These are phyloP conservation scores for sunflower (Helianthus annuus) DNA, from an alignment of 129 eudicot species.

Conservation along the genomic window HanXRQr2.0-SUNRISE NC_035445.2:85958389-85958888, in stretches of 20 bases:
- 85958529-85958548: slow-evolving; percentile 91
- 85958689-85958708: too few relatives aligned
- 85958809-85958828: too few relatives aligned
- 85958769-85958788: too few relatives aligned
- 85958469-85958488: slow-evolving; percentile 99
- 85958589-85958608: slow-evolving; percentile 92
- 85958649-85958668: neutral
- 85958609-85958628: slow-evolving; percentile 79
- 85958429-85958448: neutral
- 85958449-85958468: slow-evolving; percentile 28
- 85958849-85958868: too few relatives aligned
- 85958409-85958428: neutral
- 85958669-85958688: neutral
- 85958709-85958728: too few relatives aligned
- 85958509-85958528: slow-evolving; percentile 89
- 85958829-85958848: too few relatives aligned
- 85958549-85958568: slow-evolving; percentile 95
- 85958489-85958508: slow-evolving; percentile 99
- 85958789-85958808: too few relatives aligned
- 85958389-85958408: neutral
- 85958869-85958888: too few relatives aligned
- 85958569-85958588: slow-evolving; percentile 95
- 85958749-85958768: too few relatives aligned
- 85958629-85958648: slow-evolving; percentile 55
- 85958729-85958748: too few relatives aligned